Evolutionary conservation across 176 grass and related monocot species (phyloP).

Genomic region (Leersia perrieri): DNA sequence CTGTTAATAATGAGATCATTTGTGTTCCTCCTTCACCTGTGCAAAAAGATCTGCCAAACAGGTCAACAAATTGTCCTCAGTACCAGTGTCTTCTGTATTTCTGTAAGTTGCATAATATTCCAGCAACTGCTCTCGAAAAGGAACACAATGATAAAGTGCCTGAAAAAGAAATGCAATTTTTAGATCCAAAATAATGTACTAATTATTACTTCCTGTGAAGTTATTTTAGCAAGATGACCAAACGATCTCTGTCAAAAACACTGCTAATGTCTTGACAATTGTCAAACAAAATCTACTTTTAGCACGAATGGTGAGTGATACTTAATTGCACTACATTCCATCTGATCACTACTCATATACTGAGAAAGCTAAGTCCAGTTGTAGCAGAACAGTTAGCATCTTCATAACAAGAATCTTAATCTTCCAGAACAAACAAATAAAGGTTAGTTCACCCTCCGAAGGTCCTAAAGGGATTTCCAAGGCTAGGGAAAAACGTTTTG

Average conservation of each 20-base stretch:
- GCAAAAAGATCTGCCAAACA: conserved; percentile 93
- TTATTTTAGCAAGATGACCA: conserved; percentile 17
- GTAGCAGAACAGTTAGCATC: not conserved
- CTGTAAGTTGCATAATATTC: conserved; percentile 73
- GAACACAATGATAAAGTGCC: conserved; percentile 89
- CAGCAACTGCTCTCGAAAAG: conserved; percentile 79
- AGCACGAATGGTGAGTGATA: not conserved
- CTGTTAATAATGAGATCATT: not conserved
- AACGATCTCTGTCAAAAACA: not conserved
- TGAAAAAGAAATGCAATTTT: conserved; percentile 40
- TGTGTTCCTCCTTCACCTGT: conserved; percentile 52
- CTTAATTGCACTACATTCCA: not conserved
- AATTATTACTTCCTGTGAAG: not conserved
- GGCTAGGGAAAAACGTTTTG: not conserved
- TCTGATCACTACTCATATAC: not conserved
- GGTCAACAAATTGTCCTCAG: conserved; percentile 82
- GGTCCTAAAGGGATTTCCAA: not conserved
- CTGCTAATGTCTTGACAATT: not conserved
- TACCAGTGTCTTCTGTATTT: conserved; percentile 49
- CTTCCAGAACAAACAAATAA: not conserved
- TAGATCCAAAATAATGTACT: not conserved
- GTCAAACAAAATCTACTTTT: not conserved
- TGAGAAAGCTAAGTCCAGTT: not conserved
- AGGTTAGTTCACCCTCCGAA: not conserved
- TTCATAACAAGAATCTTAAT: not conserved